Evolutionary conservation across 1,284 basidiomycete species (phyloP).

Genomic region (Agaricales sp.): DNA sequence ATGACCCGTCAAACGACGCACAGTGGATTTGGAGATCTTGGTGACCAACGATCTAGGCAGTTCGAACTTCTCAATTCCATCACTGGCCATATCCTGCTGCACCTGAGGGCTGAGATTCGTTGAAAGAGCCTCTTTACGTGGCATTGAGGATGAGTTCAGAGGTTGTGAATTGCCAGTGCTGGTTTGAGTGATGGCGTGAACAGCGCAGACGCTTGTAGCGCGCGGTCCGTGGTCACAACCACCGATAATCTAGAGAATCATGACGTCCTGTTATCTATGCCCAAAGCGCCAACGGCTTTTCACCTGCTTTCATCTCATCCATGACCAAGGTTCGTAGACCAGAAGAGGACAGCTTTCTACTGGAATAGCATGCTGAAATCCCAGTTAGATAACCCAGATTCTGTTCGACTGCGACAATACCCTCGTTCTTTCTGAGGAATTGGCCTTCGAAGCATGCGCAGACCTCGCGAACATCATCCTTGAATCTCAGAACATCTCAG

Average conservation of each 20-base stretch:
- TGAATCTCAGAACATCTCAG: slow-evolving; percentile 10
- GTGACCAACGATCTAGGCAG: slow-evolving; percentile 74
- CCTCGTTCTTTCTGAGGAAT: slow-evolving; percentile 16
- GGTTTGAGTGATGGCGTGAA: too few relatives aligned
- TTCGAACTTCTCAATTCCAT: slow-evolving; percentile 81
- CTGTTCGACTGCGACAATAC: slow-evolving; percentile 21
- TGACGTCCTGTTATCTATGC: too few relatives aligned
- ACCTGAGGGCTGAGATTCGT: slow-evolving; percentile 53
- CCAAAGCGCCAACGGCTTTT: too few relatives aligned
- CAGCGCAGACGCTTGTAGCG: too few relatives aligned
- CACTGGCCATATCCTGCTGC: slow-evolving; percentile 66
- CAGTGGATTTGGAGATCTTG: slow-evolving; percentile 71
- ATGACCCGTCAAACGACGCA: neutral
- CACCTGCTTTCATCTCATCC: too few relatives aligned
- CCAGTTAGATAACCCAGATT: slow-evolving; percentile 14
- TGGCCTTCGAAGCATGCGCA: slow-evolving; percentile 18
- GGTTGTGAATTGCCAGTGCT: too few relatives aligned
- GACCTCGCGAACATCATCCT: slow-evolving; percentile 18
- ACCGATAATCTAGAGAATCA: too few relatives aligned
- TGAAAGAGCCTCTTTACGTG: slow-evolving; percentile 45
- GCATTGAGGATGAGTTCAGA: slow-evolving; percentile 38
- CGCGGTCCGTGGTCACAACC: too few relatives aligned
- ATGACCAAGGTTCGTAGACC: neutral
- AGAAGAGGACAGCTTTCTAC: neutral
- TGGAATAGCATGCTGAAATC: neutral